These are phyloP conservation scores for Rutstroemia sp. DNA, from an alignment of 2,329 filamentous ascomycete genomes.

Conservation along the genomic window DNA sequence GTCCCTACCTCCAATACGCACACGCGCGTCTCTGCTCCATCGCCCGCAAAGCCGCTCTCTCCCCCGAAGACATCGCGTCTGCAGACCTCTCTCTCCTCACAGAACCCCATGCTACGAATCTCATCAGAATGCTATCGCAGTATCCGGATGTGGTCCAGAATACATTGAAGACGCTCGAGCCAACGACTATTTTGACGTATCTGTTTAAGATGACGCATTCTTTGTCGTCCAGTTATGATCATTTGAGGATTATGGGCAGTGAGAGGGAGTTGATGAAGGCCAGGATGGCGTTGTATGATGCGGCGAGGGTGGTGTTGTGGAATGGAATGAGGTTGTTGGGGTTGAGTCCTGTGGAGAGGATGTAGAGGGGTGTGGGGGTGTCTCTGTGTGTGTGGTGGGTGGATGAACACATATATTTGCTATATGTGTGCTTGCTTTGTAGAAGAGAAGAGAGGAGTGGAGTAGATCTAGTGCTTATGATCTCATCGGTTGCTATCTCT, in stretches of 20 bases:
- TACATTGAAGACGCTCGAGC: constrained; percentile 76
- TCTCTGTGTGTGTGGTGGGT: not conserved
- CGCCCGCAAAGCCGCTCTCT: constrained; percentile 46
- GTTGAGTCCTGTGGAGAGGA: constrained; percentile 62
- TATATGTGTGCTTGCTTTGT: not conserved
- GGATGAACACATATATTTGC: not conserved
- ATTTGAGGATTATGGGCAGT: constrained; percentile 73
- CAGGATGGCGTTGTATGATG: constrained; percentile 70
- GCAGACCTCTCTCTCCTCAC: constrained; percentile 63
- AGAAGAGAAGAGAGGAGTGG: no score
- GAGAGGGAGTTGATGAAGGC: constrained; percentile 64
- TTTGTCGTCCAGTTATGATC: constrained; percentile 73
- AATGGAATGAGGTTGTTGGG: constrained; percentile 82
- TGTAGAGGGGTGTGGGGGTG: not conserved
- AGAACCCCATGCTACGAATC: constrained; percentile 64
- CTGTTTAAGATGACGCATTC: constrained; percentile 83
- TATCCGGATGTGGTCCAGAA: constrained; percentile 83
- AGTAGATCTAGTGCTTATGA: no score
- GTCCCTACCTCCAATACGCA: constrained; percentile 78
- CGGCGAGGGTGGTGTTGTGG: constrained; percentile 65
- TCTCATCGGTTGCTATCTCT: no score
- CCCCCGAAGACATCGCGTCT: constrained; percentile 48
- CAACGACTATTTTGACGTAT: constrained; percentile 58
- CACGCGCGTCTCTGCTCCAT: constrained; percentile 66
- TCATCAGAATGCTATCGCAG: constrained; percentile 69